These are phyloP conservation scores for Talaromyces proteolyticus DNA, from an alignment of 495 filamentous ascomycete genomes.

Conservation along the genomic window DNA sequence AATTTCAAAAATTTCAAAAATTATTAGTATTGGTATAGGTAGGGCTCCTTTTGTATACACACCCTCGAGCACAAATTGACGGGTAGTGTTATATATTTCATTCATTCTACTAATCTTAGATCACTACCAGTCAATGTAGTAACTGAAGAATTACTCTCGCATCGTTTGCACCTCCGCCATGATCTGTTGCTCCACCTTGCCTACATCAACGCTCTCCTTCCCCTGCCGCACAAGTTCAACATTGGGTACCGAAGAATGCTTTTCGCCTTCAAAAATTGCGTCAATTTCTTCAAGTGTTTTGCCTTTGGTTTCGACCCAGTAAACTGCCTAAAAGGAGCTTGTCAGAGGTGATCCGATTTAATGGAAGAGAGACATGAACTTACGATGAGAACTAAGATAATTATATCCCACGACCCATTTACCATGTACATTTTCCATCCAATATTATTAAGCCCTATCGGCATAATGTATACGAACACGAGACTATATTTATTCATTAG, in stretches of 20 bases:
- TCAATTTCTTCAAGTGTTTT: conserved; percentile 52
- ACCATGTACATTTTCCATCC: conserved; percentile 23
- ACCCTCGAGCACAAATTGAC: no score
- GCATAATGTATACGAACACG: conserved; percentile 45
- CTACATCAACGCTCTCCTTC: conserved; percentile 15
- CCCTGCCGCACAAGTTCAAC: conserved; percentile 31
- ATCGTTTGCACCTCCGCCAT: not conserved
- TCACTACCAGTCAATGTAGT: not conserved
- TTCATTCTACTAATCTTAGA: not conserved
- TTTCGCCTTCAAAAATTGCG: conserved; percentile 29
- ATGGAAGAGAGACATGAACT: not conserved
- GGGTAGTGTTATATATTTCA: no score
- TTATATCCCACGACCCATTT: conserved; percentile 18
- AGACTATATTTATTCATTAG: conserved; percentile 16
- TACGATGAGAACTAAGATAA: conserved; percentile 16
- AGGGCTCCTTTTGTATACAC: no score
- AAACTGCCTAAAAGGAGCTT: conserved; percentile 10
- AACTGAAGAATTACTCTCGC: no score
- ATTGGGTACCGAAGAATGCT: conserved; percentile 37
- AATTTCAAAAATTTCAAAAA: no score
- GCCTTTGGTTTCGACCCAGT: conserved; percentile 47
- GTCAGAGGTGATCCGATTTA: not conserved
- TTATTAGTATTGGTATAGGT: not conserved
- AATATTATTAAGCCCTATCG: conserved; percentile 31
- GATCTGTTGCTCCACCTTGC: conserved; percentile 13